Evolutionary conservation across 2,329 filamentous ascomycete species (phyloP).

Genomic region (Penicillium sp.): DNA sequence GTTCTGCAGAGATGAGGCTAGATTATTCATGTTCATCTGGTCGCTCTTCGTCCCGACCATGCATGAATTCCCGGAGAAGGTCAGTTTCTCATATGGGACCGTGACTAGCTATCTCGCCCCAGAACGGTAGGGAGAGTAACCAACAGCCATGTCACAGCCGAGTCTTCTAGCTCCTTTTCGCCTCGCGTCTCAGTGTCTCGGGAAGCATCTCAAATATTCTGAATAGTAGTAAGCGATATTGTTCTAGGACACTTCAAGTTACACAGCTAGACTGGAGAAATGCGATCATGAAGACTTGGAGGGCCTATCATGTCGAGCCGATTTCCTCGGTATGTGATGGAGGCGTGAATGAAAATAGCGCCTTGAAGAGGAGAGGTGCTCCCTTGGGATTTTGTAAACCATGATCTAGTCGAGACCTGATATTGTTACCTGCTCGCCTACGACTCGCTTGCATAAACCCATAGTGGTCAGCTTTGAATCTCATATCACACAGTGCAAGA

Average conservation of each 20-base stretch:
- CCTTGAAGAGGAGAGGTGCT: background rate
- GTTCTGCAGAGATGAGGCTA: background rate
- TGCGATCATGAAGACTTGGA: constrained; percentile 1
- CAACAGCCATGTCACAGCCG: background rate
- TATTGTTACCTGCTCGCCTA: background rate
- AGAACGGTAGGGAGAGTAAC: background rate
- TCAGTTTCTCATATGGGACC: background rate
- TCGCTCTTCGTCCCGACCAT: background rate
- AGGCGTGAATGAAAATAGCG: constrained; percentile 10
- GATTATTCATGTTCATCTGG: background rate
- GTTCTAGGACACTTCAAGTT: constrained; percentile 25
- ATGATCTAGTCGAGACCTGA: background rate
- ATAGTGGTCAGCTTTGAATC: background rate
- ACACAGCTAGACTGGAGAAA: constrained; percentile 20
- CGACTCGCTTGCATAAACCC: background rate
- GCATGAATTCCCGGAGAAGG: background rate
- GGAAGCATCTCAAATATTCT: background rate
- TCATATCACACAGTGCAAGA: background rate
- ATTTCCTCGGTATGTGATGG: constrained; percentile 19
- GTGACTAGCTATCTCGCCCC: background rate
- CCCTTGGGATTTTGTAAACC: constrained; percentile 7
- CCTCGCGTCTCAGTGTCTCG: background rate
- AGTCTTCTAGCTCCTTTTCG: background rate
- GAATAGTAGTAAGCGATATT: background rate
- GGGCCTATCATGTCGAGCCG: constrained; percentile 18